A percentile compares a stretch with the other conserved stretches of the same genome.
phyloP scores from a whole-genome alignment of 2,329 filamentous ascomycete species.

The Fusarium chlamydosporum region DNA sequence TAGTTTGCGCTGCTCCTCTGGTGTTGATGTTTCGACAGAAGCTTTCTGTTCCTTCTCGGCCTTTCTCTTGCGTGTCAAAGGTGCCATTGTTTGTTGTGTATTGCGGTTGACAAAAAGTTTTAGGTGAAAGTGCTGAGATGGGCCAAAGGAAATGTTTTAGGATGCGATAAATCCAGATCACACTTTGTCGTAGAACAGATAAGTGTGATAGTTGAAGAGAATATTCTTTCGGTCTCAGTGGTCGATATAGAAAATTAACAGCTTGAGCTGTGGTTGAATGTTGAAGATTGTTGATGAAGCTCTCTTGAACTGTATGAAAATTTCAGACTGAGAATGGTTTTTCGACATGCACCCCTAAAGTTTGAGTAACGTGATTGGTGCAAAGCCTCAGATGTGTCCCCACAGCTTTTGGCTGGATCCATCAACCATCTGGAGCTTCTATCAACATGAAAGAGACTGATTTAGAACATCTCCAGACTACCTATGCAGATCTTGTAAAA shows the following conservation, averaged over 20 bases:
- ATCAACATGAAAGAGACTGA: slow-evolving; percentile 5
- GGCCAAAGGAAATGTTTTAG: neutral
- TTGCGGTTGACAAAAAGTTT: slow-evolving; percentile 18
- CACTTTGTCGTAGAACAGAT: neutral
- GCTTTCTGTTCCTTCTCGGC: slow-evolving; percentile 38
- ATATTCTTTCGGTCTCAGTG: neutral
- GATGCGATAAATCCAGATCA: neutral
- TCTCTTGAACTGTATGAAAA: slow-evolving; percentile 35
- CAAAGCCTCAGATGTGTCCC: slow-evolving; percentile 1
- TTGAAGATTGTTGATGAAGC: slow-evolving; percentile 35
- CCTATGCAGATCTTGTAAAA: neutral
- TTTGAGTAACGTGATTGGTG: slow-evolving; percentile 43
- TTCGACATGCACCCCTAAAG: slow-evolving; percentile 25
- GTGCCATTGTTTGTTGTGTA: slow-evolving; percentile 43
- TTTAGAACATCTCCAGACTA: neutral
- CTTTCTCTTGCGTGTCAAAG: slow-evolving; percentile 53
- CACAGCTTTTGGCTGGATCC: slow-evolving; percentile 30
- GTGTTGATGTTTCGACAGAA: slow-evolving; percentile 16
- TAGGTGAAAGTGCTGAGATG: slow-evolving; percentile 4
- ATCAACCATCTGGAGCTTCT: slow-evolving; percentile 23
- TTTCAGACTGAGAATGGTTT: slow-evolving; percentile 39
- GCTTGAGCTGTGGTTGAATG: slow-evolving; percentile 13
- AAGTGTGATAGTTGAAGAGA: neutral
- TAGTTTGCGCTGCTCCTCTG: slow-evolving; percentile 51
- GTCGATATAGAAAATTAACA: neutral